Base-by-base conservation (phyloP, 2,329 filamentous ascomycete species). In the Gliomastix tumulicola region DNA sequence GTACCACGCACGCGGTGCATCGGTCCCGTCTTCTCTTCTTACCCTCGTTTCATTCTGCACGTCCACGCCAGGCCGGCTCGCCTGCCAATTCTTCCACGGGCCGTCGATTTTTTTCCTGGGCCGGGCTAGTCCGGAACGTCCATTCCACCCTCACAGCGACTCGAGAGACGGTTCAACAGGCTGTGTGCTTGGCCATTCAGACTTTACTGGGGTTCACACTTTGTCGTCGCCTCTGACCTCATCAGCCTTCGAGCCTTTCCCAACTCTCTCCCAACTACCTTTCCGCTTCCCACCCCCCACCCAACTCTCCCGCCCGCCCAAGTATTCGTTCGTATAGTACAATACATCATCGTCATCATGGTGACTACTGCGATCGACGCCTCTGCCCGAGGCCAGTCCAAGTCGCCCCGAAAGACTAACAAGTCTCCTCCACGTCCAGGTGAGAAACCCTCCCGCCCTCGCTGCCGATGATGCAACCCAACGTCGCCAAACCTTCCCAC, bases 321-420 rank as follows among this genome's bases (percentile, higher is more conserved):
- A n/a, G n/a, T n/a, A n/a, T n/a, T n/a, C n/a, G n/a, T n/a, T 36
- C 30, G 20, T 36, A 47, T 46, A 53, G 52, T 57, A 57, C 58
- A 60, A 59, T 64, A 64, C 56, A 64, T 60, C 57, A 63, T 69
- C 59, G 59, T 63, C 64, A 65, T 63, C 59, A 69, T 70, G 66
- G 67, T 59, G 53, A 62, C 62, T 58, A 60, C 66, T 47, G 53
- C 63, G 48, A 53, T 54, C 46, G 54, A 56, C 54, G 49, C 57
- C 45, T 57, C 59, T 44, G 53, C 53, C 43, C 49, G 57, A 53
- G 63, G 57, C 57, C 58, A 62, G 50, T 65, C 66, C 44, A 68
- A 68, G 57, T 71, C 68, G 48, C 68, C 69, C 46, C 67, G 66
- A 51, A 62, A 60, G 40, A 53, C 62, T 44, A 63, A 54, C 54